Evolutionary conservation across 1,139 yeast species (phyloP).

Genomic region (Diutina neorugosa): DNA sequence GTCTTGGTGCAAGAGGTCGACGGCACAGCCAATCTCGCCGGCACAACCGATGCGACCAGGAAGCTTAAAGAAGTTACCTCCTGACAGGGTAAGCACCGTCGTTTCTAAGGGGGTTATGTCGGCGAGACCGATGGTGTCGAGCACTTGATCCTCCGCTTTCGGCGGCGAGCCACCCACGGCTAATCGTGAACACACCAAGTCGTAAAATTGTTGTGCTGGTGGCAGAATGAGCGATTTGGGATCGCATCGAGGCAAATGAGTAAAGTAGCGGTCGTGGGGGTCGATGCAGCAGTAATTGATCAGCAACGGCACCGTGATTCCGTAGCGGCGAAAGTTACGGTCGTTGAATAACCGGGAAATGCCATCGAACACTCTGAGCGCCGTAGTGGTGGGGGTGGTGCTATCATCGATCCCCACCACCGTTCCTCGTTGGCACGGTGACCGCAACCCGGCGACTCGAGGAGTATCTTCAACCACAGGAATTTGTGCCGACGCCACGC

Average conservation of each 20-base stretch:
- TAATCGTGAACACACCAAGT: not conserved
- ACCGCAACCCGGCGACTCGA: not conserved
- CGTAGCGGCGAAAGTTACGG: not conserved
- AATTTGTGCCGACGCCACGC: not conserved
- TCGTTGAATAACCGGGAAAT: not conserved
- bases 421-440: not conserved
- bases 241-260: not conserved
- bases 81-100: constrained; percentile 20
- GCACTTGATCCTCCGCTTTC: constrained; percentile 7
- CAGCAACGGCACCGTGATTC: not conserved
- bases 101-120: constrained; percentile 6
- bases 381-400: not conserved
- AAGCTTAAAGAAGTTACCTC: constrained; percentile 38
- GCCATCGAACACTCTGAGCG: not conserved
- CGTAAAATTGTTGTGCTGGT: not conserved
- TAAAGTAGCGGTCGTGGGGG: not conserved
- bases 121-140: constrained; percentile 25
- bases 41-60: constrained; percentile 46
- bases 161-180: not conserved
- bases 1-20: constrained; percentile 14
- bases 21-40: constrained; percentile 34
- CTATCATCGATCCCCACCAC: not conserved
- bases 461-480: not conserved
- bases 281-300: not conserved
- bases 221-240: not conserved